Base-by-base conservation (phyloP, 2,329 filamentous ascomycete species). In the Zymoseptoria pseudotritici region DNA sequence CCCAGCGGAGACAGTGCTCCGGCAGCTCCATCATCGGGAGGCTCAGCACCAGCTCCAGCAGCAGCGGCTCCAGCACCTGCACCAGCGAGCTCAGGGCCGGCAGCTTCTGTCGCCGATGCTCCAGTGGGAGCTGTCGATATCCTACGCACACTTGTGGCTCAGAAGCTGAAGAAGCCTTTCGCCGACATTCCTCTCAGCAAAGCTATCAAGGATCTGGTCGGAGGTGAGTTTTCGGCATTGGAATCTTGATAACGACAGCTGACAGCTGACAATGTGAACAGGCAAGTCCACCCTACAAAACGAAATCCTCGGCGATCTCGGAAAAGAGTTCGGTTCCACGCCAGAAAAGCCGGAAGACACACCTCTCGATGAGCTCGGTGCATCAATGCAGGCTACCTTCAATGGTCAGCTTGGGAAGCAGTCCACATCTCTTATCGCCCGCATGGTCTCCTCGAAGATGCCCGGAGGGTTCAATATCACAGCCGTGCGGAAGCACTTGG, bases 381-480 rank as follows among this genome's bases (percentile, higher is more conserved):
- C 90, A 58, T 82, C 94, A 8, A 96, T 99, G 89, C 94, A 99
- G 78, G 87, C 90, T 53, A 97, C 93, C n/a, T 99, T 99, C 79
- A 94, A 97, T 78, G 94, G 94, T 69, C 93, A 96, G 78, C 86
- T 99, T 63, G 94, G 94, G 76, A 99, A 99, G 79, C 92, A 97
- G 69, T 96, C 94, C 0, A 88, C 90, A 57, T 95, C 92, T 2
- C 84, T 99, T 59, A 88, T 99, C 74, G 94, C 94, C 55, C 88
- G 94, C 68, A 81, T 99, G 74, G 94, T 99, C 51, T 97, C 94
- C 1, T 97, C 94, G 29, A 99, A 99, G 80, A 99, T 99, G 94
- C 94, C 94, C 54, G 94, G 93, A 79, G 94, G 94, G 63, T 99
- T 99, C 85, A 99, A 97, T 76, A 97, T 97, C 75, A 97, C 93